phyloP scores from a whole-genome alignment of 2,329 filamentous ascomycete species.

The Pseudopithomyces maydicus region DNA sequence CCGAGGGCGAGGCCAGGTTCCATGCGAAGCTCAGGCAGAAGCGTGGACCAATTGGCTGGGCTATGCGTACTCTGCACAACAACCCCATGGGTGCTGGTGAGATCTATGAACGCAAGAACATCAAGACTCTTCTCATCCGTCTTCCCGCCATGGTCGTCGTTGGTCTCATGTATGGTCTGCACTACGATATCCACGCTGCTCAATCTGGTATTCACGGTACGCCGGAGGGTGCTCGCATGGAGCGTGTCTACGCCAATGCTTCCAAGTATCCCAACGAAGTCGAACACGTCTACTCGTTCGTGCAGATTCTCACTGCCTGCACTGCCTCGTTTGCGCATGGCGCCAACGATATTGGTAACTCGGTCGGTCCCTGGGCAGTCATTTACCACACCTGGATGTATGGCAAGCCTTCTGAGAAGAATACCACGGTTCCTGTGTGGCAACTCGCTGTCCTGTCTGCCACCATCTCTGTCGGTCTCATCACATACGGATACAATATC shows the following conservation, averaged over 20 bases:
- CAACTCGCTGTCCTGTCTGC: conserved; percentile 72
- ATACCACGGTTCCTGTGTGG: conserved; percentile 73
- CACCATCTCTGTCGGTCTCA: conserved; percentile 67
- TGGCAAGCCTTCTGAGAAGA: conserved; percentile 65
- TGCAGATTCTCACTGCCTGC: conserved; percentile 56
- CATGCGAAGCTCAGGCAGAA: conserved; percentile 67
- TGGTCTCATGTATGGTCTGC: conserved; percentile 71
- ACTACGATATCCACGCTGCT: conserved; percentile 82
- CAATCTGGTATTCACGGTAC: conserved; percentile 66
- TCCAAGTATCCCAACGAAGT: conserved; percentile 44
- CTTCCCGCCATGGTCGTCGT: conserved; percentile 70
- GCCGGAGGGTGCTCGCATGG: conserved; percentile 74
- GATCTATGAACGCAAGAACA: conserved; percentile 69
- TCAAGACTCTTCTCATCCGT: conserved; percentile 58
- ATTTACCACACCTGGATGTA: conserved; percentile 53
- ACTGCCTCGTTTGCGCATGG: conserved; percentile 62
- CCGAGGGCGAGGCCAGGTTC: background rate
- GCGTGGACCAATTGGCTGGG: conserved; percentile 77
- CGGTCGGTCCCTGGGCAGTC: conserved; percentile 43
- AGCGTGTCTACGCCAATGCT: conserved; percentile 63
- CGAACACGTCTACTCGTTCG: conserved; percentile 51
- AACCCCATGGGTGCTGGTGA: conserved; percentile 77
- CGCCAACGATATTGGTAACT: conserved; percentile 65
- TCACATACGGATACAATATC: conserved; percentile 81
- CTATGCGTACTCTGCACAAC: conserved; percentile 75